Evolutionary conservation across 495 filamentous ascomycete species (phyloP), one percentile per base, ranked within the genome.

Genomic region (Chaetomium cochliodes): DNA sequence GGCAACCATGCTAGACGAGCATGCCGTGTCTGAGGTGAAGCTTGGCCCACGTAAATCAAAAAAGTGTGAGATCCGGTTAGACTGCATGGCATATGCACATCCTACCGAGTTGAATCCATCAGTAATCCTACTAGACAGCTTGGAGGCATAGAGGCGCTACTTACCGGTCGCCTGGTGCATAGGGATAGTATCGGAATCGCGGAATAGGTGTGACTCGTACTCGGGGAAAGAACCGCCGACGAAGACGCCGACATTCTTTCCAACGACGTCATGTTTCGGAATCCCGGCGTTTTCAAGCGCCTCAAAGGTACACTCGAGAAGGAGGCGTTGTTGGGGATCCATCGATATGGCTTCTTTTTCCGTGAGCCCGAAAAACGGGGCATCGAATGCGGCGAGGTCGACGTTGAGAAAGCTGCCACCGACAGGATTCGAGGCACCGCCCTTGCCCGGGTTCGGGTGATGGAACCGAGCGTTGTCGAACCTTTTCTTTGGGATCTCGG

Each of bases 261-360:
- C 85, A 67, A 79, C 87, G 9, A 92, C 89, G 7, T 85, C 86
- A 4, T 91, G 88, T 3, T 91, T 92, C 42, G 88, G 85, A 66
- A 92, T 88, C 0, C 92, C 92, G n/a, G 90, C 89, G 81, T 89
- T 92, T 72, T 96, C 92, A 5, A 96, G 80, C 0, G 92, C 92
- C 67, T 93, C 91, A 68, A 92, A 96, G 1, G 90, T 90, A 59
- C 88, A 93, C 44, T 90, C 85, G 15, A 96, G 80, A 2, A 90
- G 86, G 33, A 94, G 78, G 25, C 92, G 87, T 70, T 93, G 92
- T 69, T 91, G 90, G 8, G 92, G 92, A 70, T 96, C 92, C 60
- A 92, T 90, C 23, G 92, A 89, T 50, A 87, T 85, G 11, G 92
- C 92, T 77, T 96, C 80, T 65, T 78, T 77, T 60, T 77, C 73